Base-by-base conservation (phyloP, 352 stramenopile genomes). In the Pythium rishiriense region DNA sequence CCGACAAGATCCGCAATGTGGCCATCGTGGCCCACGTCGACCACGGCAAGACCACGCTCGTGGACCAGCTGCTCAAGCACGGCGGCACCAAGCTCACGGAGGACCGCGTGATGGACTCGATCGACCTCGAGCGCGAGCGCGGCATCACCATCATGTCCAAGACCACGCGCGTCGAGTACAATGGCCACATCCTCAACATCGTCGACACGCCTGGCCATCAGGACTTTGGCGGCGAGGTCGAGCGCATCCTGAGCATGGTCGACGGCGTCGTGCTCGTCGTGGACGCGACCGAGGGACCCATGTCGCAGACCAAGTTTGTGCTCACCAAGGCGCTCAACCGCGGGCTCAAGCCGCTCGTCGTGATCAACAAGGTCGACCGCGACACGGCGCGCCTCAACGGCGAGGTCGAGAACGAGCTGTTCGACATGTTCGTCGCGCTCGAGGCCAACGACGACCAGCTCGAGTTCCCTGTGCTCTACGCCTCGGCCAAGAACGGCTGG, bases 61-160 rank as follows among this genome's bases (percentile, higher is more conserved):
- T 99, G 29, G 97, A 99, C 82, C 91, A 98, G 50, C 76, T 99
- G 72, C 93, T 99, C 51, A 93, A 97, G 66, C 93, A 99, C 74
- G 96, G 93, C 58, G 93, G 97, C 71, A 97, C 96, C 80, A 76
- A 58, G 58, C 71, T 92, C 14, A 79, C 72, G 1, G 79, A 84
- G 69, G 93, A 98, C 60, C 86, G 96, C 56, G 92, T 99, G 4
- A 99, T 99, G 97, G 98, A 99, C 79, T 98, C 87, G 55, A 98
- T 98, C 61, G 96, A 98, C 60, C 71, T 99, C 25, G 97, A 99
- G 85, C 91, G 95, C 53, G 97, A 99, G 79, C 94, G 97, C 19
- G 97, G 97, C 19, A 99, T 99, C 70, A 99, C 97, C 19, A 99
- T 99, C 76, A 98, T 98, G 74, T 98, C 89, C 68, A 99, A 99